phyloP scores from a whole-genome alignment of 164 flowering plant genomes.

The Litsea cubeba region DNA sequence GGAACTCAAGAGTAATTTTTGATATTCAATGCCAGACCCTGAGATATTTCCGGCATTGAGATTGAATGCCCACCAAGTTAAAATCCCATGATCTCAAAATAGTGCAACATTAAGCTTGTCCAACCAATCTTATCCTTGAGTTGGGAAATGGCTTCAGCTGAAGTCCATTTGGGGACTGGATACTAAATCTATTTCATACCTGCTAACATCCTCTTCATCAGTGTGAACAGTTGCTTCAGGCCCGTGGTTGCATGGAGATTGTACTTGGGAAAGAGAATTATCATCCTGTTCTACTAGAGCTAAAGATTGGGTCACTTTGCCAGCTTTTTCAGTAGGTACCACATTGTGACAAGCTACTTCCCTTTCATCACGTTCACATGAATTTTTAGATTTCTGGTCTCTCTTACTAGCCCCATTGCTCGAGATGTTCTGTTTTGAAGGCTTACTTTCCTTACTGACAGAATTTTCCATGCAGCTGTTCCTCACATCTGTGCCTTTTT shows the following conservation, averaged over 20 bases:
- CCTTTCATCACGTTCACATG: slow-evolving; percentile 11
- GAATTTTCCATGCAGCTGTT: slow-evolving; percentile 11
- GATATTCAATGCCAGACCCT: background rate
- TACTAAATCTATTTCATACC: slow-evolving; percentile 31
- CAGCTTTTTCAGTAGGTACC: slow-evolving; percentile 13
- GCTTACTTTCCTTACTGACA: slow-evolving; percentile 18
- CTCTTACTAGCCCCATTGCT: slow-evolving; percentile 27
- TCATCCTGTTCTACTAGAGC: slow-evolving; percentile 14
- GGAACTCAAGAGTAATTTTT: too few species aligned
- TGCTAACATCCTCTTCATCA: slow-evolving; percentile 20
- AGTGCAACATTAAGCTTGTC: background rate
- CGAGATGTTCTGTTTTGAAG: slow-evolving; percentile 7
- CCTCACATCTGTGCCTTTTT: slow-evolving; percentile 10
- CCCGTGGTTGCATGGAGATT: slow-evolving; percentile 16
- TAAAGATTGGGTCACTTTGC: slow-evolving; percentile 11
- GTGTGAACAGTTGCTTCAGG: slow-evolving; percentile 12
- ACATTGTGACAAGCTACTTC: slow-evolving; percentile 15
- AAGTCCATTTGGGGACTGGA: slow-evolving; percentile 24
- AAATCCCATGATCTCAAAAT: background rate
- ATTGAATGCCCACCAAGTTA: background rate
- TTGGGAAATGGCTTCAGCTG: slow-evolving; percentile 31
- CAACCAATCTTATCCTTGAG: background rate
- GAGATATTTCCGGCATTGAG: background rate
- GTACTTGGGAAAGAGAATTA: slow-evolving; percentile 15
- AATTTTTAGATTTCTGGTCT: slow-evolving; percentile 19